A percentile compares a stretch with the other conserved stretches of the same genome.
Conservation (phyloP, 306 rosid species). For the Pyrus betulifolia region DNA sequence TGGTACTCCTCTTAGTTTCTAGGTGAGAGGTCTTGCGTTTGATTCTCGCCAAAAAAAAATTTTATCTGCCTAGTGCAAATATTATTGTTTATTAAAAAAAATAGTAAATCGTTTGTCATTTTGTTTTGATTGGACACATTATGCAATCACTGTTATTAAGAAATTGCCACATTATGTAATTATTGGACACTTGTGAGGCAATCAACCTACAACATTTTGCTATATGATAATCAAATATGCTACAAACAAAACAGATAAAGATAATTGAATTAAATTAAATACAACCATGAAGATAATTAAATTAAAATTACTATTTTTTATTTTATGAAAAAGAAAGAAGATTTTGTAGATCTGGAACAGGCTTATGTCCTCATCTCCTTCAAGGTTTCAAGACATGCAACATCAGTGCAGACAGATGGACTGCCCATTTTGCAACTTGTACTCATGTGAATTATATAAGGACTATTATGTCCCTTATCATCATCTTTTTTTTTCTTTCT, state of each 20-base stretch:
- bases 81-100: too few species aligned
- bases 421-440: constrained; percentile 1
- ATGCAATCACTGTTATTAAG: background rate
- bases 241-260: background rate
- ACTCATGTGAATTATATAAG: background rate
- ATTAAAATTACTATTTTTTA: background rate
- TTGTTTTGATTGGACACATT: too few species aligned
- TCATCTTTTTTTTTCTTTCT: background rate
- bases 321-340: too few species aligned
- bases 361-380: background rate
- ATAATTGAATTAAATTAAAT: background rate
- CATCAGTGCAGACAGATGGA: background rate
- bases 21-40: too few species aligned
- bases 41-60: too few species aligned
- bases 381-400: background rate
- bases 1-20: accelerated
- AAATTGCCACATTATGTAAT: background rate
- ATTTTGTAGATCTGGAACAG: background rate
- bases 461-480: background rate
- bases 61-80: too few species aligned
- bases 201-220: background rate
- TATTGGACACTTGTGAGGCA: background rate
- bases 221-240: background rate
- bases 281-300: too few species aligned
- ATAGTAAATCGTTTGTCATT: too few species aligned